These are phyloP conservation scores for Eucalyptus rudis DNA, from an alignment of 345 rosid genomes.

Conservation along the genomic window DNA sequence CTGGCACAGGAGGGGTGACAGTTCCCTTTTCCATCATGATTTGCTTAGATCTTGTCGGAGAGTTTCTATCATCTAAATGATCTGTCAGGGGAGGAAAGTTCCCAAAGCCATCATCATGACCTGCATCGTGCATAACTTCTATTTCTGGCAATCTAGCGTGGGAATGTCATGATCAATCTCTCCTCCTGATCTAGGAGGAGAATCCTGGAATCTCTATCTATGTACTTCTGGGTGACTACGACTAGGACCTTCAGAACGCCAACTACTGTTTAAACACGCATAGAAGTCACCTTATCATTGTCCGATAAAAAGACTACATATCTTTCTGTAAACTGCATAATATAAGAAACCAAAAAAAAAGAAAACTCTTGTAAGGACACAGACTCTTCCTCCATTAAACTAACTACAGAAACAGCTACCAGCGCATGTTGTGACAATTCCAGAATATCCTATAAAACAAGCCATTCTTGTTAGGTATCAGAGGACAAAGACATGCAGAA, in stretches of 20 bases:
- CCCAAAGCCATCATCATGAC: slow-evolving; percentile 11
- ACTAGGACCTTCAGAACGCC: neutral
- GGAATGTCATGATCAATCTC: slow-evolving; percentile 1
- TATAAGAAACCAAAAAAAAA: neutral
- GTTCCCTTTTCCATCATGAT: slow-evolving; percentile 23
- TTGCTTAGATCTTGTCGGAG: slow-evolving; percentile 12
- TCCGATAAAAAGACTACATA: neutral
- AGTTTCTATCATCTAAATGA: neutral
- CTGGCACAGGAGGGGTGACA: slow-evolving; percentile 23
- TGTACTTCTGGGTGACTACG: neutral
- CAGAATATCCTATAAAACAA: neutral
- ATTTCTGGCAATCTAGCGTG: slow-evolving; percentile 30
- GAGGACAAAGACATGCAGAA: neutral
- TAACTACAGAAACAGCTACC: neutral
- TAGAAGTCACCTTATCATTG: neutral
- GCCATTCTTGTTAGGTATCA: neutral
- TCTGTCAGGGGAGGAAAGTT: slow-evolving; percentile 8
- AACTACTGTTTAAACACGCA: neutral
- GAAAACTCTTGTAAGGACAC: neutral
- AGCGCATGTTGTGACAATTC: neutral
- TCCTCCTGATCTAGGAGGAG: neutral
- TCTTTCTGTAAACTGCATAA: neutral
- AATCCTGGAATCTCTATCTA: slow-evolving; percentile 22
- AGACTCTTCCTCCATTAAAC: neutral
- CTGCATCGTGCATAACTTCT: slow-evolving; percentile 51